phyloP scores from a whole-genome alignment of 768 basidiomycete species.

The Ephemerocybe angulata region DNA sequence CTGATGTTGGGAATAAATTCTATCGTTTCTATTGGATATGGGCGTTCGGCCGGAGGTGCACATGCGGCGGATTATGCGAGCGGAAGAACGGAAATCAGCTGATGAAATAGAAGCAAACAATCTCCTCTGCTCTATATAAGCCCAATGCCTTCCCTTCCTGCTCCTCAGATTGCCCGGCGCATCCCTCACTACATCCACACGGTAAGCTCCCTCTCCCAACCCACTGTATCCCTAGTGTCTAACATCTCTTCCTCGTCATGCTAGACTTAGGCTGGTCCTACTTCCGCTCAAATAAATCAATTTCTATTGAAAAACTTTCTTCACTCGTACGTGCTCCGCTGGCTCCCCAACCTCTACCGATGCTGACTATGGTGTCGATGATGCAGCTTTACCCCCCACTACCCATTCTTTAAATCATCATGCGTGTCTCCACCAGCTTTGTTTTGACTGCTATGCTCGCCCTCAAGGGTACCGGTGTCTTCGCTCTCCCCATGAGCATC shows the following conservation, averaged over 20 bases:
- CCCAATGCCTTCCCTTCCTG: no score
- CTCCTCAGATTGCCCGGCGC: background rate
- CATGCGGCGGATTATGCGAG: no score
- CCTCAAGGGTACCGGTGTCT: background rate
- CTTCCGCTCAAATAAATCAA: background rate
- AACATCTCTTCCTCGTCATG: background rate
- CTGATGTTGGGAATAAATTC: no score
- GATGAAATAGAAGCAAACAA: no score
- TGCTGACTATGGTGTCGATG: background rate
- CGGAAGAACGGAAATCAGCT: no score
- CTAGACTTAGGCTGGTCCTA: constrained; percentile 1
- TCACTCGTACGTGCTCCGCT: no score
- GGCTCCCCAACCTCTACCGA: background rate
- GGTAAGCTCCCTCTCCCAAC: background rate
- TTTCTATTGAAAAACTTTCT: no score
- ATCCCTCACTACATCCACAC: background rate
- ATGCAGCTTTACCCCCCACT: background rate
- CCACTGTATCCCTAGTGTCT: background rate
- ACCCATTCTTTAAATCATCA: background rate
- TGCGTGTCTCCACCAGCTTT: background rate
- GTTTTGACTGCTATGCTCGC: background rate
- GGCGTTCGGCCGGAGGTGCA: no score
- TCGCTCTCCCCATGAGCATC: background rate
- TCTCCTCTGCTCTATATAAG: background rate
- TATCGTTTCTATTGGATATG: no score